A percentile compares a stretch with the other conserved stretches of the same genome.
phyloP scores from a whole-genome alignment of 2,329 filamentous ascomycete genomes.

The Paecilomyces fulvus region DNA sequence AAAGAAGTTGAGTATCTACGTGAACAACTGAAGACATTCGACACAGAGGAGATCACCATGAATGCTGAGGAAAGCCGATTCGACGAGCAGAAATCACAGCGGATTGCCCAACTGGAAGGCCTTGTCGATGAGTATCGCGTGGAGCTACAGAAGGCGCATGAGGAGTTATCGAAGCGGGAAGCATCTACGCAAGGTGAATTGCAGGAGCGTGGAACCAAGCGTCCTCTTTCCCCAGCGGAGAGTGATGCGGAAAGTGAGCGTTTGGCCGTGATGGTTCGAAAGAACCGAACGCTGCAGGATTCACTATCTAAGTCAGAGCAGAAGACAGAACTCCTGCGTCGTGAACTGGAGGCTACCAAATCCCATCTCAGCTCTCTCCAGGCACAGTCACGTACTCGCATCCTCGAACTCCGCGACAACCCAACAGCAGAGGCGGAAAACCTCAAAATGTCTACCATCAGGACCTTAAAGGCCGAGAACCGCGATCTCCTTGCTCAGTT shows the following conservation, averaged over 20 bases:
- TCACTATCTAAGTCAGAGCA: conserved; percentile 63
- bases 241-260: conserved; percentile 55
- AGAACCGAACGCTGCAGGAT: conserved; percentile 77
- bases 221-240: conserved; percentile 51
- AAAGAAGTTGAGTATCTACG: conserved; percentile 94
- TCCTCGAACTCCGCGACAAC: conserved; percentile 83
- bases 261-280: conserved; percentile 73
- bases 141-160: conserved; percentile 67
- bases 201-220: conserved; percentile 50
- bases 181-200: conserved; percentile 31
- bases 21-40: conserved; percentile 80
- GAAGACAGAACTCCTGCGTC: conserved; percentile 60
- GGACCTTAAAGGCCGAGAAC: conserved; percentile 74
- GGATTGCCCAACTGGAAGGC: conserved; percentile 74
- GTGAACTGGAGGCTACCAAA: conserved; percentile 63
- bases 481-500: conserved; percentile 70
- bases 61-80: conserved; percentile 60
- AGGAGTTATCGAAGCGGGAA: conserved; percentile 63
- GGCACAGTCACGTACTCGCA: conserved; percentile 64
- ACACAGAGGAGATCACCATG: conserved; percentile 81
- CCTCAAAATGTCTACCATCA: conserved; percentile 72
- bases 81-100: conserved; percentile 64
- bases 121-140: conserved; percentile 77
- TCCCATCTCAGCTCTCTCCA: conserved; percentile 63
- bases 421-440: conserved; percentile 79